phyloP scores from a whole-genome alignment of 208 protist species.

The Trypanosomatidae sp. region DNA sequence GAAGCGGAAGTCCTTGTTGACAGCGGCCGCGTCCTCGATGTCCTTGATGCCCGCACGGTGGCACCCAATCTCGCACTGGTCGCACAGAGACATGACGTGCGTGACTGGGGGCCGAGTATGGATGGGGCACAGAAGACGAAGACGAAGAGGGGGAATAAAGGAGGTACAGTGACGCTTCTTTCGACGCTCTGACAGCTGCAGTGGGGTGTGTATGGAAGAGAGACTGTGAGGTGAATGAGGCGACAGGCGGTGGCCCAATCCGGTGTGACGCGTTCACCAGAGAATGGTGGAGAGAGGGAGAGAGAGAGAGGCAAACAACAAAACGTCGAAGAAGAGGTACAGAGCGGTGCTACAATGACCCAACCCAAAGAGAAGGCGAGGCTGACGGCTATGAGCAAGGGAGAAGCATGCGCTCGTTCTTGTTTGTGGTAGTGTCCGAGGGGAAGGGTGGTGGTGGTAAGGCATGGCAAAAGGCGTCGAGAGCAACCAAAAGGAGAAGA shows the following conservation, averaged over 20 bases:
- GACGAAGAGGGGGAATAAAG: not conserved
- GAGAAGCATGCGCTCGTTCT: not conserved
- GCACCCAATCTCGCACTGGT: constrained; percentile 73
- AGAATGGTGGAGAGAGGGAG: not conserved
- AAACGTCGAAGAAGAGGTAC: no score
- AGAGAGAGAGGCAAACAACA: not conserved
- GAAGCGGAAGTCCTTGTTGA: constrained; percentile 68
- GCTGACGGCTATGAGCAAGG: not conserved
- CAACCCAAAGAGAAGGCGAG: not conserved
- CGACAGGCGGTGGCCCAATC: not conserved
- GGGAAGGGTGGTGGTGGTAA: no score
- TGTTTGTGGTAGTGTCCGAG: no score
- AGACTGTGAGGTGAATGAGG: not conserved
- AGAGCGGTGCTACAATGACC: not conserved
- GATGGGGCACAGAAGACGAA: not conserved
- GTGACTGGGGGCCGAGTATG: constrained; percentile 2
- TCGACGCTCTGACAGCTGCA: not conserved
- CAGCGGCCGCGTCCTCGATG: constrained; percentile 68
- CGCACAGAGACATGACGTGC: constrained; percentile 47
- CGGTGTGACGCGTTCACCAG: not conserved
- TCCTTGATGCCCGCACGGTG: constrained; percentile 45
- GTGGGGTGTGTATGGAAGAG: not conserved
- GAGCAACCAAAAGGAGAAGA: not conserved
- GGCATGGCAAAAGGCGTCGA: no score
- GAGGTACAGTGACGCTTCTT: not conserved